These are phyloP conservation scores for Phialophora tarda DNA, from an alignment of 2,329 filamentous ascomycete genomes.

Conservation along the genomic window DNA sequence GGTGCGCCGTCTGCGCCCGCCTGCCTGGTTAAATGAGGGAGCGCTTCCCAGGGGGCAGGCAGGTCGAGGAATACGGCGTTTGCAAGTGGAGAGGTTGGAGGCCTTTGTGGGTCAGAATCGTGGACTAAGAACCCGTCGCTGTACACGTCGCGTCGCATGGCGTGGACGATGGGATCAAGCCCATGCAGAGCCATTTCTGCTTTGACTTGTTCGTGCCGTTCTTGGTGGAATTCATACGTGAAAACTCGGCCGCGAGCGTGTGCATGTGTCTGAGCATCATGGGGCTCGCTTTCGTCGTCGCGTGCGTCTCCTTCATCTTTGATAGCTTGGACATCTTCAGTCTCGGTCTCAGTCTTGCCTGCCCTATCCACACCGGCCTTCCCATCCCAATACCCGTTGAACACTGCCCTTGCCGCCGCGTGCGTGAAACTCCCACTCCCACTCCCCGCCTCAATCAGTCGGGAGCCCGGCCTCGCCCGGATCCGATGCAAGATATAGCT, in stretches of 20 bases:
- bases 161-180: constrained; percentile 51
- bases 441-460: constrained; percentile 58
- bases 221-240: constrained; percentile 58
- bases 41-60: constrained; percentile 57
- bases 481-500: constrained; percentile 59
- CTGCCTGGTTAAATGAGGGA: constrained; percentile 54
- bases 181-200: constrained; percentile 53
- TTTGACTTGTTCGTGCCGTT: constrained; percentile 50
- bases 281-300: not conserved
- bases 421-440: constrained; percentile 60
- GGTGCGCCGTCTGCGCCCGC: constrained; percentile 40
- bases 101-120: constrained; percentile 4
- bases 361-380: constrained; percentile 33
- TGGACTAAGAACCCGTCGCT: constrained; percentile 53
- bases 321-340: not conserved
- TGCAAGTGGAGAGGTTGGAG: constrained; percentile 48
- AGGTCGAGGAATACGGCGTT: constrained; percentile 58
- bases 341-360: not conserved
- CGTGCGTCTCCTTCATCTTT: not conserved
- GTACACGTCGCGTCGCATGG: constrained; percentile 58
- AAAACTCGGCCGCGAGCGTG: constrained; percentile 51
- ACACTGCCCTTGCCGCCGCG: constrained; percentile 56
- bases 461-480: constrained; percentile 53
- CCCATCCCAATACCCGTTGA: constrained; percentile 46
- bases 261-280: not conserved